Evolutionary conservation across 2,329 filamentous ascomycete species (phyloP).

Genomic region (Sclerotinia borealis): DNA sequence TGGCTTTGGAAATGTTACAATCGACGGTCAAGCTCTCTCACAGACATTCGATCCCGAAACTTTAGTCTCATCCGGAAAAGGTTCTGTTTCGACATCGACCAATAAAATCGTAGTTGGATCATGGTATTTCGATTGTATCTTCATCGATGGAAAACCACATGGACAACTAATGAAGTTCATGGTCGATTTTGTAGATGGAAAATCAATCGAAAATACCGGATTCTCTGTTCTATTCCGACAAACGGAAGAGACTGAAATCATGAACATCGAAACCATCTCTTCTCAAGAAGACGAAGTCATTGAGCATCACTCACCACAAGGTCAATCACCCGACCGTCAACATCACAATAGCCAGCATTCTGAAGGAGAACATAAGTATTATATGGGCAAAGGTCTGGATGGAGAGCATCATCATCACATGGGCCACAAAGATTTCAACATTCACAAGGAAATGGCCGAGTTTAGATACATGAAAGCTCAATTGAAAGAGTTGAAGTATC

Average conservation of each 20-base stretch:
- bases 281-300: slow-evolving; percentile 26
- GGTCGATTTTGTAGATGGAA: slow-evolving; percentile 39
- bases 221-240: slow-evolving; percentile 44
- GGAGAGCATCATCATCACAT: background rate
- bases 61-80: slow-evolving; percentile 32
- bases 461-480: slow-evolving; percentile 40
- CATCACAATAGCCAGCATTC: slow-evolving; percentile 7
- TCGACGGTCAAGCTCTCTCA: slow-evolving; percentile 41
- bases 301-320: slow-evolving; percentile 20
- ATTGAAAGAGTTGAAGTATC: slow-evolving; percentile 37
- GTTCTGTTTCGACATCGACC: slow-evolving; percentile 36
- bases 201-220: slow-evolving; percentile 34
- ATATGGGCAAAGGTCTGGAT: background rate
- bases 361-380: background rate
- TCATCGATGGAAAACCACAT: slow-evolving; percentile 36
- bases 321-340: slow-evolving; percentile 13
- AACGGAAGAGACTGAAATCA: slow-evolving; percentile 37
- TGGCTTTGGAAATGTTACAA: slow-evolving; percentile 41
- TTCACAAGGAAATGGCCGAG: slow-evolving; percentile 41
- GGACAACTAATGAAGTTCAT: slow-evolving; percentile 42
- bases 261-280: slow-evolving; percentile 38
- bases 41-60: slow-evolving; percentile 29
- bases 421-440: slow-evolving; percentile 20
- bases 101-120: slow-evolving; percentile 38
- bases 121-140: slow-evolving; percentile 44